A percentile compares a stretch with the other conserved stretches of the same genome.
These are phyloP conservation scores for Fraxinus baroniana DNA, from an alignment of 305 asterid genomes.

Conservation along the genomic window DNA sequence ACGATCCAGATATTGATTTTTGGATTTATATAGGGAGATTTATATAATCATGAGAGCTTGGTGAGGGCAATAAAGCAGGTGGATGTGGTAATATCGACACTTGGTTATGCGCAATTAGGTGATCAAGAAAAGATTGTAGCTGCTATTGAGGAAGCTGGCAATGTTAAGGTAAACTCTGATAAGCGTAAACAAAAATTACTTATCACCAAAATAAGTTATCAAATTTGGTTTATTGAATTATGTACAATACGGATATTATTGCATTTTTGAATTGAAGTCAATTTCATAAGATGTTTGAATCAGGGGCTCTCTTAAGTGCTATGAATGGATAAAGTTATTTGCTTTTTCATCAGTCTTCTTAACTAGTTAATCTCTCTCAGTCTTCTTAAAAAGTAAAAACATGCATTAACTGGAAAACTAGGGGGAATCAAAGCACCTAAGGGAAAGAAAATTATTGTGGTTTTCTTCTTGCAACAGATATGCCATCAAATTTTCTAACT, in stretches of 20 bases:
- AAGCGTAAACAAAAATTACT: not conserved
- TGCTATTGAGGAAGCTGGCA: conserved; percentile 58
- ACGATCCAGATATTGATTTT: not conserved
- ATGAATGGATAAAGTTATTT: not conserved
- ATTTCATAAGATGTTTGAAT: not conserved
- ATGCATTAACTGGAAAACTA: not conserved
- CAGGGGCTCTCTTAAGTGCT: not conserved
- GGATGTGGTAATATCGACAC: conserved; percentile 58
- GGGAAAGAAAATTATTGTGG: not conserved
- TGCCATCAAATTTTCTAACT: not conserved
- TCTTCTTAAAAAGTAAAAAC: not conserved
- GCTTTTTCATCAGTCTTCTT: not conserved
- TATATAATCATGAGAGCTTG: conserved; percentile 45
- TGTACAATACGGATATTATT: not conserved
- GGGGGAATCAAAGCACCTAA: not conserved
- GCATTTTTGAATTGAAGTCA: not conserved
- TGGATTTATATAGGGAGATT: conserved; percentile 44
- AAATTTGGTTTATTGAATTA: not conserved
- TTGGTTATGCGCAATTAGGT: conserved; percentile 39
- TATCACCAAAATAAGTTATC: not conserved
- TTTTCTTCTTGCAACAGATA: not conserved
- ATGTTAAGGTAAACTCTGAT: conserved; percentile 37
- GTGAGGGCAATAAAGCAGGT: conserved; percentile 53
- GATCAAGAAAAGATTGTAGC: conserved; percentile 49
- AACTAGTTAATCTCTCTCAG: not conserved